Percentiles rank a stretch among this genome's conserved stretches.
Conservation (phyloP, 2,329 filamentous ascomycete genomes). For the Cladophialophora psammophila region DNA sequence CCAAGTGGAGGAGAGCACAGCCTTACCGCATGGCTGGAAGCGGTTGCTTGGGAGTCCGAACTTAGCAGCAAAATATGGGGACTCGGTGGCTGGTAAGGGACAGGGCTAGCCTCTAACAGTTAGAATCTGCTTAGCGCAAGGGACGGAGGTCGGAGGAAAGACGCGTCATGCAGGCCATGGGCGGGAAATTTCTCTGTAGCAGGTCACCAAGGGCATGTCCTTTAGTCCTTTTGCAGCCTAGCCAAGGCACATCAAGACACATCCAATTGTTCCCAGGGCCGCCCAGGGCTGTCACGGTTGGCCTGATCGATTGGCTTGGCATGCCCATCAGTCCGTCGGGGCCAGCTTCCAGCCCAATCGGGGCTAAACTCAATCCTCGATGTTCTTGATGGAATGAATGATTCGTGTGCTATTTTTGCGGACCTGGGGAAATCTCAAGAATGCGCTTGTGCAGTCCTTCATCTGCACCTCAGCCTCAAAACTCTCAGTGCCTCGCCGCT, state of each 20-base stretch:
- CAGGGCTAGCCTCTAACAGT: neutral
- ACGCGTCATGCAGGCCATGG: constrained; percentile 29
- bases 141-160: constrained; percentile 31
- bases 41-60: constrained; percentile 28
- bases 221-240: constrained; percentile 12
- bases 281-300: neutral
- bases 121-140: constrained; percentile 14
- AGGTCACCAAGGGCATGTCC: neutral
- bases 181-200: constrained; percentile 14
- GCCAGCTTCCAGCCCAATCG: constrained; percentile 13
- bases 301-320: constrained; percentile 17
- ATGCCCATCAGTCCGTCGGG: neutral
- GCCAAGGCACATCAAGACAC: neutral
- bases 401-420: constrained; percentile 33
- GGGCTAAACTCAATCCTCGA: constrained; percentile 8
- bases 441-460: constrained; percentile 8
- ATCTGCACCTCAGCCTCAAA: constrained; percentile 26
- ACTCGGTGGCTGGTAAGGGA: constrained; percentile 9
- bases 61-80: constrained; percentile 25
- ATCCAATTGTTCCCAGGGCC: neutral
- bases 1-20: constrained; percentile 27
- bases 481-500: neutral
- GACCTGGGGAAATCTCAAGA: constrained; percentile 26
- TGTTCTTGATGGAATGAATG: constrained; percentile 1
- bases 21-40: constrained; percentile 30